Percentiles rank a stretch among this genome's conserved stretches.
phyloP scores from a whole-genome alignment of 345 rosid genomes.

The Euphorbia tirucalli region DNA sequence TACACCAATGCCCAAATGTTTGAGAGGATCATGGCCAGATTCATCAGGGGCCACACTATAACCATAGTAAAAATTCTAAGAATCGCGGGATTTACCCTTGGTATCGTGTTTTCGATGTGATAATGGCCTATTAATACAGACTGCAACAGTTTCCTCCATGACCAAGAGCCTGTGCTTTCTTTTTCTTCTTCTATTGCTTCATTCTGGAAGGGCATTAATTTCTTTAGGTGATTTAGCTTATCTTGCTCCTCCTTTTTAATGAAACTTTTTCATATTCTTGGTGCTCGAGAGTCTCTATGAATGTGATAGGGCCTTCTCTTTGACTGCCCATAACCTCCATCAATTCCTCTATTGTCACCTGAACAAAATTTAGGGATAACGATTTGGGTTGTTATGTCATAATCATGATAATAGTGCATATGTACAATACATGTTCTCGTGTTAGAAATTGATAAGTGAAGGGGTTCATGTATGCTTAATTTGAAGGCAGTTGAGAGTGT shows the following conservation, averaged over 20 bases:
- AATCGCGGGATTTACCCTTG: constrained; percentile 43
- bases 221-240: constrained; percentile 54
- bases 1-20: constrained; percentile 61
- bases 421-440: too few species aligned
- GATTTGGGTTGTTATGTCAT: too few species aligned
- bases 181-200: constrained; percentile 27
- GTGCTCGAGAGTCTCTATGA: constrained; percentile 41
- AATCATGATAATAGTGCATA: too few species aligned
- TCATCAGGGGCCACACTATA: constrained; percentile 71
- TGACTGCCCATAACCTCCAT: too few species aligned
- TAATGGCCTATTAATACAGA: constrained; percentile 29
- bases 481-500: constrained; percentile 74
- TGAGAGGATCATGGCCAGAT: constrained; percentile 53
- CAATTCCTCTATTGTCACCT: constrained; percentile 52
- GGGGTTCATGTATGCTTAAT: constrained; percentile 30
- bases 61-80: constrained; percentile 74
- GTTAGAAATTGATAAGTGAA: too few species aligned
- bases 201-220: constrained; percentile 37
- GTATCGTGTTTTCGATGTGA: constrained; percentile 7
- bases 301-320: constrained; percentile 60
- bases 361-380: too few species aligned
- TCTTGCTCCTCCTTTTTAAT: constrained; percentile 44
- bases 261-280: constrained; percentile 55
- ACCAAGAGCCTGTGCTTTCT: constrained; percentile 35
- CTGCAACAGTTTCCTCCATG: constrained; percentile 55